Evolutionary conservation across 768 basidiomycete species (phyloP).

Genomic region (Boletus insuetus): DNA sequence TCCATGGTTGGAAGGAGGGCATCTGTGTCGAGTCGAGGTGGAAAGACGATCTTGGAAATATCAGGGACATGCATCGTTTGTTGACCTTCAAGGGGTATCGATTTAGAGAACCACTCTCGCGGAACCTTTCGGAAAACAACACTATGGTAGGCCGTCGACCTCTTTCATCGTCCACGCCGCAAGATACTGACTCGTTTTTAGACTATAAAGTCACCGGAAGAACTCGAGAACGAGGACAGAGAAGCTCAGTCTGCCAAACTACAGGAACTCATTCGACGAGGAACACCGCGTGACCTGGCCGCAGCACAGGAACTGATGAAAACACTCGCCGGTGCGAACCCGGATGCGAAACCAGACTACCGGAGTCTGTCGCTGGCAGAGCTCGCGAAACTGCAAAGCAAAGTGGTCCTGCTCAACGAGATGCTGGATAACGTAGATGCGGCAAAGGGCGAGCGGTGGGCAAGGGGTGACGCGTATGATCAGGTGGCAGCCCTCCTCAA

Average conservation of each 20-base stretch:
- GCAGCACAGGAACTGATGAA: conserved; percentile 99
- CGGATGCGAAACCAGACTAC: conserved; percentile 93
- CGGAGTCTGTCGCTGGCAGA: conserved; percentile 85
- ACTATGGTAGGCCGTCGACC: conserved; percentile 19
- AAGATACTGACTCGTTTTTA: conserved; percentile 28
- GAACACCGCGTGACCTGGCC: conserved; percentile 91
- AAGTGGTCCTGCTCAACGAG: conserved; percentile 94
- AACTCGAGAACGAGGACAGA: conserved; percentile 93
- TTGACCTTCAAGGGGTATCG: conserved; percentile 91
- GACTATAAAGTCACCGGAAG: conserved; percentile 93
- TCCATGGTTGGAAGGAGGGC: conserved; percentile 92
- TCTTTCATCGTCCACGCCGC: neutral
- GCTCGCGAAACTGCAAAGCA: conserved; percentile 90
- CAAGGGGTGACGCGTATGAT: conserved; percentile 89
- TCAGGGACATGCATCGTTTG: conserved; percentile 95
- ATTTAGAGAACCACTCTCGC: conserved; percentile 52
- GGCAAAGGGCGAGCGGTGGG: conserved; percentile 72
- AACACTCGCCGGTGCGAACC: conserved; percentile 88
- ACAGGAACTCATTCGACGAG: conserved; percentile 96
- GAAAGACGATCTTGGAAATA: conserved; percentile 96
- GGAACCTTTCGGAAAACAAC: conserved; percentile 9
- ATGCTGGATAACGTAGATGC: conserved; percentile 91
- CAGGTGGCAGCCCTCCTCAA: conserved; percentile 87
- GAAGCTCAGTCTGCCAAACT: conserved; percentile 95
- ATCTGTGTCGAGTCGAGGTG: conserved; percentile 87